A percentile compares a stretch with the other conserved stretches of the same genome.
phyloP scores from a whole-genome alignment of 352 stramenopile genomes.

The Pythium phragmiticola region DNA sequence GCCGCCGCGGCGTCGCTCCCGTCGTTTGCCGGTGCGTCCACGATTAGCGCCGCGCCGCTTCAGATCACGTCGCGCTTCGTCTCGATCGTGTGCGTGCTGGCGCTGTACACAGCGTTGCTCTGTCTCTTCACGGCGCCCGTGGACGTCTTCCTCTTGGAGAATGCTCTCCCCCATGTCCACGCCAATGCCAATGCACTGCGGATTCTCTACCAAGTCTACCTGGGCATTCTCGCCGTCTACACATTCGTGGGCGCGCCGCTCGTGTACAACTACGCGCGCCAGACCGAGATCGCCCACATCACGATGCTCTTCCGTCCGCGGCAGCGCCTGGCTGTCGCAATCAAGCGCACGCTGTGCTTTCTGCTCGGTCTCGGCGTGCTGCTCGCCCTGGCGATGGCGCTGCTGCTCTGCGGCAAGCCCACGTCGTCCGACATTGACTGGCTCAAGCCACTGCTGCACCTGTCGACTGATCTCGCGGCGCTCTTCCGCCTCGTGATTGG shows the following conservation, averaged over 20 bases:
- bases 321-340: slow-evolving; percentile 52
- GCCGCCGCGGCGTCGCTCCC: slow-evolving; percentile 48
- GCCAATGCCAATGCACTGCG: slow-evolving; percentile 50
- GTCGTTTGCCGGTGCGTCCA: slow-evolving; percentile 53
- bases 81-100: slow-evolving; percentile 61
- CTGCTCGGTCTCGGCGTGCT: slow-evolving; percentile 65
- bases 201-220: slow-evolving; percentile 73
- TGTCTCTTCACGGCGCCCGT: slow-evolving; percentile 79
- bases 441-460: slow-evolving; percentile 76
- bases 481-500: slow-evolving; percentile 72
- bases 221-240: slow-evolving; percentile 57
- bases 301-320: slow-evolving; percentile 60
- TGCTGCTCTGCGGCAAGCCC: slow-evolving; percentile 78
- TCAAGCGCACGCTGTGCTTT: slow-evolving; percentile 78
- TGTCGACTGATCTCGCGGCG: slow-evolving; percentile 72
- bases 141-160: slow-evolving; percentile 79
- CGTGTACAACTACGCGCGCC: slow-evolving; percentile 79
- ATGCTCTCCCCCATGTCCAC: slow-evolving; percentile 58
- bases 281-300: slow-evolving; percentile 83
- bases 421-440: slow-evolving; percentile 76
- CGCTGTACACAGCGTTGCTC: slow-evolving; percentile 69
- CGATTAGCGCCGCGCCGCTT: slow-evolving; percentile 56
- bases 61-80: slow-evolving; percentile 70
- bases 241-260: slow-evolving; percentile 73
- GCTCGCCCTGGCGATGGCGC: slow-evolving; percentile 61